phyloP scores from a whole-genome alignment of 1,284 basidiomycete species.

The Chondrostereum purpureum region DNA sequence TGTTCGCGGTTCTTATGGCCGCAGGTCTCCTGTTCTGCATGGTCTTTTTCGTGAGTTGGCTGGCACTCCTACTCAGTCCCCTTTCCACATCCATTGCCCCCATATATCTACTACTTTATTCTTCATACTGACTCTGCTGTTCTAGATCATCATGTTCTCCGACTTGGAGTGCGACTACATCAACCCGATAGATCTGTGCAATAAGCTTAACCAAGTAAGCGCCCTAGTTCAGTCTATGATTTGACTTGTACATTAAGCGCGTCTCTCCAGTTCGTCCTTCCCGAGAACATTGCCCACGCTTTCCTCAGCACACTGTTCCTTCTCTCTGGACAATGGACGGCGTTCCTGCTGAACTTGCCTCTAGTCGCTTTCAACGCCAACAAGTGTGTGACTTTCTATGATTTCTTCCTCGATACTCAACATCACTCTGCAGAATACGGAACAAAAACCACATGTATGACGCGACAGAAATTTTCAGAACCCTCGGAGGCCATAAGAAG shows the following conservation, averaged over 20 bases:
- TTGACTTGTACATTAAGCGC: constrained; percentile 3
- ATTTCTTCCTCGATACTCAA: no score
- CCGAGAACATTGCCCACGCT: constrained; percentile 94
- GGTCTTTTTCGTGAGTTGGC: constrained; percentile 89
- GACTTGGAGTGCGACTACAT: constrained; percentile 99
- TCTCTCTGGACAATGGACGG: constrained; percentile 93
- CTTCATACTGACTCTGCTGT: no score
- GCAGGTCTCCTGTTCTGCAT: constrained; percentile 92
- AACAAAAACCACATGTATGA: constrained; percentile 98
- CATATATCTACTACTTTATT: not conserved
- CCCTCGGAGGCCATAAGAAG: constrained; percentile 91
- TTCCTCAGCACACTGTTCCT: constrained; percentile 86
- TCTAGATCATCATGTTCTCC: constrained; percentile 99
- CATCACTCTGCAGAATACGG: constrained; percentile 75
- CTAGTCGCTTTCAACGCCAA: constrained; percentile 90
- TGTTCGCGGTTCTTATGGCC: constrained; percentile 89
- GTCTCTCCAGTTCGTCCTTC: constrained; percentile 81
- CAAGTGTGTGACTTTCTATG: constrained; percentile 58
- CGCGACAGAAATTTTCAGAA: constrained; percentile 98
- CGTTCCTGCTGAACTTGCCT: constrained; percentile 89
- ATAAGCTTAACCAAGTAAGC: constrained; percentile 94
- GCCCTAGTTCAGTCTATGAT: constrained; percentile 1
- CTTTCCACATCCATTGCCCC: not conserved
- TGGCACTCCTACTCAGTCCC: constrained; percentile 1
- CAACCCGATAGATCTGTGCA: constrained; percentile 99